Evolutionary conservation across 2,329 filamentous ascomycete genomes (phyloP).

Genomic region (Venturiaceae sp.): DNA sequence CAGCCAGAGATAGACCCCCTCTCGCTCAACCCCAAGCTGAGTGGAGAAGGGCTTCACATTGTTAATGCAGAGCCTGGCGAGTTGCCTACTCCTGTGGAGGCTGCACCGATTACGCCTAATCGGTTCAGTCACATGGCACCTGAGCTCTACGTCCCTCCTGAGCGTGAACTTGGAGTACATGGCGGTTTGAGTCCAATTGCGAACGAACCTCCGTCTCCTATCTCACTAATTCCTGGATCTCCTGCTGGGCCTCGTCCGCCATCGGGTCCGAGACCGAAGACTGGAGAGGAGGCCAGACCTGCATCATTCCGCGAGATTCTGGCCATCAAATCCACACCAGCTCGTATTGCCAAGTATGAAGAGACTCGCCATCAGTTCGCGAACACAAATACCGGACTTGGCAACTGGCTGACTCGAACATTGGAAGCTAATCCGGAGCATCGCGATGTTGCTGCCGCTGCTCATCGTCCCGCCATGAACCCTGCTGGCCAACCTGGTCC

Average conservation of each 20-base stretch:
- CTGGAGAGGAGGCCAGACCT: slow-evolving; percentile 1
- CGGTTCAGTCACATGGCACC: not conserved
- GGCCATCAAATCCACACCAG: slow-evolving; percentile 51
- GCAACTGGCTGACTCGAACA: slow-evolving; percentile 44
- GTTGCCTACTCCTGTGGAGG: slow-evolving; percentile 8
- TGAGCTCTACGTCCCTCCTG: not conserved
- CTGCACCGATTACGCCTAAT: not conserved
- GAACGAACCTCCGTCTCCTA: not conserved
- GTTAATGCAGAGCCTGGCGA: slow-evolving; percentile 11
- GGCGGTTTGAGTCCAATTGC: not conserved
- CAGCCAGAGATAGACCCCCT: slow-evolving; percentile 1
- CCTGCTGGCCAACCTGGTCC: not conserved
- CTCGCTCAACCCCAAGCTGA: slow-evolving; percentile 5
- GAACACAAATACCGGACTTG: slow-evolving; percentile 64
- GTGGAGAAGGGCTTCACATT: slow-evolving; percentile 10
- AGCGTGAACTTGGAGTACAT: not conserved
- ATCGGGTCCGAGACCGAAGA: slow-evolving; percentile 1
- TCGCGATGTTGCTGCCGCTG: slow-evolving; percentile 24
- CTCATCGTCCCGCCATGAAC: slow-evolving; percentile 3
- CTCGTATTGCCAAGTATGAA: slow-evolving; percentile 66
- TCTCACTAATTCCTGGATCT: not conserved
- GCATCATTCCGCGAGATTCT: slow-evolving; percentile 62
- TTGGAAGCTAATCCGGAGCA: slow-evolving; percentile 43
- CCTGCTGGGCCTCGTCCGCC: slow-evolving; percentile 3
- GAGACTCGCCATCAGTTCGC: slow-evolving; percentile 64